Evolutionary conservation across 768 basidiomycete genomes (phyloP).

Genomic region (Tulasnella sp.): DNA sequence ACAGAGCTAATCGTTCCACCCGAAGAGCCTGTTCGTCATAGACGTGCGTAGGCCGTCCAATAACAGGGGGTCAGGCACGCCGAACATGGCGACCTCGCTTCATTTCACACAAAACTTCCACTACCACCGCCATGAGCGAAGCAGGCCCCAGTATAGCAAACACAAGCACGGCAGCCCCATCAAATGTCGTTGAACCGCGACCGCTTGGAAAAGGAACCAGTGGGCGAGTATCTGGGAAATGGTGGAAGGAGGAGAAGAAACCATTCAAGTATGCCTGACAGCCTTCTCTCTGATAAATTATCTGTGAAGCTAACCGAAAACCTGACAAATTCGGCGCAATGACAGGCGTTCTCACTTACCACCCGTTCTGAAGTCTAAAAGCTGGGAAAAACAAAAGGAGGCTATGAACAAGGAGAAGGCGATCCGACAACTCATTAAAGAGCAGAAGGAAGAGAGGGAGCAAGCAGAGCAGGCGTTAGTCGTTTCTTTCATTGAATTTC

Average conservation of each 20-base stretch:
- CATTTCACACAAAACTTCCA: conserved; percentile 8
- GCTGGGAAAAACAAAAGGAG: conserved; percentile 8
- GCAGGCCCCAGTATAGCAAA: background rate
- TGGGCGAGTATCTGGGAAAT: conserved; percentile 29
- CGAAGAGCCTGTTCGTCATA: background rate
- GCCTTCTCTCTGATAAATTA: background rate
- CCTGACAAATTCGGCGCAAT: background rate
- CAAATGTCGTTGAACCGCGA: background rate
- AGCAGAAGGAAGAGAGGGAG: conserved; percentile 24
- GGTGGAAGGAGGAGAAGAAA: conserved; percentile 25
- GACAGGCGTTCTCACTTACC: conserved; percentile 20
- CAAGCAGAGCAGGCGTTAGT: conserved; percentile 15
- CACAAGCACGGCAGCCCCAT: background rate
- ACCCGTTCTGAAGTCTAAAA: conserved; percentile 22
- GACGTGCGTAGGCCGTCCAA: background rate
- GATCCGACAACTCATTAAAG: conserved; percentile 11
- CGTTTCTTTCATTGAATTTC: background rate
- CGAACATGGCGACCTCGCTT: background rate
- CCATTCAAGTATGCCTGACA: conserved; percentile 23
- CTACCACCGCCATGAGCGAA: background rate
- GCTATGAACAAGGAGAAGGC: conserved; percentile 20
- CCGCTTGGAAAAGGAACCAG: conserved; percentile 20
- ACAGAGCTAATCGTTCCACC: background rate
- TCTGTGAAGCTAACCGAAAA: background rate
- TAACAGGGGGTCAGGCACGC: background rate